Evolutionary conservation across 108 stramenopile species (phyloP).

Genomic region (Epithemia pelagica): DNA sequence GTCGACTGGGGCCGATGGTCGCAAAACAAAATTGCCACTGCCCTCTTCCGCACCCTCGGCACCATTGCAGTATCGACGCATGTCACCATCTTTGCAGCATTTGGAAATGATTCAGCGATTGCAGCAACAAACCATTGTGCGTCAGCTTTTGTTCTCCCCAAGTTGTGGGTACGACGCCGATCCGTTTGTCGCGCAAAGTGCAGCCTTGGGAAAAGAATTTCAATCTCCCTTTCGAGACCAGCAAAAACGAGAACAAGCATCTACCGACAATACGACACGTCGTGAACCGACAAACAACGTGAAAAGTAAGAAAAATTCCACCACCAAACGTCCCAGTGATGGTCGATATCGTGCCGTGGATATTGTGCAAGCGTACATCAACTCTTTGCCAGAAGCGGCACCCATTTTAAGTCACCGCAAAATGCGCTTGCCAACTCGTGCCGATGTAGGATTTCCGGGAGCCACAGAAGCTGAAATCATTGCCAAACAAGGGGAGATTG

Average conservation of each 20-base stretch:
- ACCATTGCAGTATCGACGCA: background rate
- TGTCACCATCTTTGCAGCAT: constrained; percentile 41
- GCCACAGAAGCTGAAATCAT: constrained; percentile 54
- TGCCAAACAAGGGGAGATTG: constrained; percentile 61
- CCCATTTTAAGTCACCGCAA: constrained; percentile 57
- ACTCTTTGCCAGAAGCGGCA: constrained; percentile 38
- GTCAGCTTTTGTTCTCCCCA: constrained; percentile 53
- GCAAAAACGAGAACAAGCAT: background rate
- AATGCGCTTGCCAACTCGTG: constrained; percentile 58
- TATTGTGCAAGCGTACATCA: constrained; percentile 37
- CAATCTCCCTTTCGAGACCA: constrained; percentile 2
- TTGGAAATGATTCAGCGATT: constrained; percentile 36
- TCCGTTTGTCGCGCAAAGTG: constrained; percentile 20
- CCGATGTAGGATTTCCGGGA: constrained; percentile 79
- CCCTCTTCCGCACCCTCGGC: background rate
- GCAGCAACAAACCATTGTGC: constrained; percentile 20
- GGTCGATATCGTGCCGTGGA: constrained; percentile 63
- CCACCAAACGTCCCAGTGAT: constrained; percentile 10
- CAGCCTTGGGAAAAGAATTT: background rate
- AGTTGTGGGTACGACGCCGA: constrained; percentile 44
- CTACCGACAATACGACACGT: too few relatives aligned
- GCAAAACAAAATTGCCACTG: background rate
- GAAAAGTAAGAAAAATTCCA: background rate
- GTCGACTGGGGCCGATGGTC: too few relatives aligned
- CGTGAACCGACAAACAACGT: background rate